A percentile compares a stretch with the other conserved stretches of the same genome.
Conservation (phyloP, 2,329 filamentous ascomycete species). For the Aureobasidium vineae region DNA sequence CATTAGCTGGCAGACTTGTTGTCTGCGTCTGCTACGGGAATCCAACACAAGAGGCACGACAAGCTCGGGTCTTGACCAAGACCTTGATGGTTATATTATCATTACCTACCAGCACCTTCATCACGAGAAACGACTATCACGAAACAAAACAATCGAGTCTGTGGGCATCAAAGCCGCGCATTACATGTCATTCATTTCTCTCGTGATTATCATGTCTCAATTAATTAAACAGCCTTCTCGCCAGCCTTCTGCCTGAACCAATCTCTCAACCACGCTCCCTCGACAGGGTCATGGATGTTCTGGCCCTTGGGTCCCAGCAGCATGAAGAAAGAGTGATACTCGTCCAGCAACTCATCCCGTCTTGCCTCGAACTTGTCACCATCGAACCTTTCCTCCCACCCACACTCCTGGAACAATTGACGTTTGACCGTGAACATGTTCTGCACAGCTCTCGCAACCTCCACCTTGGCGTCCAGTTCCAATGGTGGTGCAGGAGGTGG, state of each 20-base stretch:
- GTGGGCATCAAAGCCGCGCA: background rate
- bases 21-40: background rate
- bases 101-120: background rate
- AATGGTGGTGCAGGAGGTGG: conserved; percentile 12
- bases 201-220: conserved; percentile 3
- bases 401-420: conserved; percentile 19
- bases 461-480: background rate
- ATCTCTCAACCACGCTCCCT: conserved; percentile 22
- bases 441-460: conserved; percentile 22
- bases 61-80: background rate
- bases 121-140: conserved; percentile 16
- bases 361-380: conserved; percentile 23
- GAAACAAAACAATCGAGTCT: background rate
- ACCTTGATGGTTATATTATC: conserved; percentile 8
- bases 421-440: conserved; percentile 21
- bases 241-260: conserved; percentile 27
- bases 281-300: conserved; percentile 13
- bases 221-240: conserved; percentile 18
- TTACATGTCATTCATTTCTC: background rate
- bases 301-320: conserved; percentile 11
- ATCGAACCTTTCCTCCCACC: conserved; percentile 11
- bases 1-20: background rate
- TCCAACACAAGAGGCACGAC: background rate
- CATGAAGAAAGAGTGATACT: conserved; percentile 9
- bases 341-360: background rate